Evolutionary conservation across 495 filamentous ascomycete species (phyloP), one percentile per base, ranked within the genome.

Genomic region (Oidiodendron maius): DNA sequence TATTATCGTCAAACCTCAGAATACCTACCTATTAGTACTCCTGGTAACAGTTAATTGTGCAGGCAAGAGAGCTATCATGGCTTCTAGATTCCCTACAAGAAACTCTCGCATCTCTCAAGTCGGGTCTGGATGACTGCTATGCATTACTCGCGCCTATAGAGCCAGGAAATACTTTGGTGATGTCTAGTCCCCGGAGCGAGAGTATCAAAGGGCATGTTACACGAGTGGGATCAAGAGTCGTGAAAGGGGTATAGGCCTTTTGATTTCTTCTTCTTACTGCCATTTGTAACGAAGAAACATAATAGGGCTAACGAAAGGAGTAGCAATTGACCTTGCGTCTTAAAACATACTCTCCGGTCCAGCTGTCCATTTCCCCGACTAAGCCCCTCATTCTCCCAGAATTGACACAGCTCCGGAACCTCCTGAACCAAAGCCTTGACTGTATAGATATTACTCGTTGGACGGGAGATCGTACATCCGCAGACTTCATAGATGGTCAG

Each of bases 181-280:
- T 97, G 22, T 90, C 86, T 44, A 93, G 89, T n/a, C 70, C 84
- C 28, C 78, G 94, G 15, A 88, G 85, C 39, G 93, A 98, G 69
- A 80, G 75, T 51, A 81, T 97, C 26, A 98, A 98, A 62, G 93
- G 93, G 3, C 84, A 87, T 63, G 77, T 96, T 42, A 96, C 91
- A 0, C 78, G 89, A 20, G 76, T 88, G 10, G 88, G 89, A 5
- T 83, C 82, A 10, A 74, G 79, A 30, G 77, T 95, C 25, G 80
- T 89, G 26, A 87, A 87, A 53, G 87, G 84, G 25, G 86, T 86
- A 69, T 56, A 78, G 77, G 54, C 22, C 23, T 18, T n/a, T 25
- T 37, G 12, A 34, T 46, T 23, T 20, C 38, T 54, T 12, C 26
- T 12, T 30, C 26, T 30, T 30, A 5, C 26, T 12, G 5, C 26